Conservation (phyloP, 169 alveolate genomes). For the Plasmodium inui region DNA sequence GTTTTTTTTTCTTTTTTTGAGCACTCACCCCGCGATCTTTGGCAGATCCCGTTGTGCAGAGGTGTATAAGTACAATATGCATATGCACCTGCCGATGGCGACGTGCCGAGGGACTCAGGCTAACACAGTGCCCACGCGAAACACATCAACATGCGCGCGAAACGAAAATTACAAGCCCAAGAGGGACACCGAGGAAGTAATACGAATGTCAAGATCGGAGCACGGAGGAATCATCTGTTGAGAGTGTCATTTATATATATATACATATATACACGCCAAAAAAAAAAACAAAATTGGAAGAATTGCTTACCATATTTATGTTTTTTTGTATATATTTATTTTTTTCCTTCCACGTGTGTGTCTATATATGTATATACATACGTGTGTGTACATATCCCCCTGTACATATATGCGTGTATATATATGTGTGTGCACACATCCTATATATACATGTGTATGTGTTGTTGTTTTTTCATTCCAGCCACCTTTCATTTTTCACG, state of each 20-base stretch:
- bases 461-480: neutral
- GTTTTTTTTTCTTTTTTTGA: neutral
- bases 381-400: neutral
- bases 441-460: constrained; percentile 13
- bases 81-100: neutral
- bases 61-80: neutral
- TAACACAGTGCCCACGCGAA: neutral
- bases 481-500: neutral
- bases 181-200: neutral
- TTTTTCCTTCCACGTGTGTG: neutral
- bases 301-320: neutral
- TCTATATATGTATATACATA: neutral
- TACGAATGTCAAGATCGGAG: neutral
- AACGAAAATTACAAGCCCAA: neutral
- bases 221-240: neutral
- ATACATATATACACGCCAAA: neutral
- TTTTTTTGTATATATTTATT: constrained; percentile 4
- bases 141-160: neutral
- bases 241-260: neutral
- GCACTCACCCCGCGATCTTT: neutral
- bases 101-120: neutral
- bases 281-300: constrained; percentile 19
- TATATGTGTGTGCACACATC: constrained; percentile 2
- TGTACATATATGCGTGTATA: neutral
- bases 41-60: neutral